Conservation (phyloP, 2,329 filamentous ascomycete genomes). For the Tolypocladium sp. region DNA sequence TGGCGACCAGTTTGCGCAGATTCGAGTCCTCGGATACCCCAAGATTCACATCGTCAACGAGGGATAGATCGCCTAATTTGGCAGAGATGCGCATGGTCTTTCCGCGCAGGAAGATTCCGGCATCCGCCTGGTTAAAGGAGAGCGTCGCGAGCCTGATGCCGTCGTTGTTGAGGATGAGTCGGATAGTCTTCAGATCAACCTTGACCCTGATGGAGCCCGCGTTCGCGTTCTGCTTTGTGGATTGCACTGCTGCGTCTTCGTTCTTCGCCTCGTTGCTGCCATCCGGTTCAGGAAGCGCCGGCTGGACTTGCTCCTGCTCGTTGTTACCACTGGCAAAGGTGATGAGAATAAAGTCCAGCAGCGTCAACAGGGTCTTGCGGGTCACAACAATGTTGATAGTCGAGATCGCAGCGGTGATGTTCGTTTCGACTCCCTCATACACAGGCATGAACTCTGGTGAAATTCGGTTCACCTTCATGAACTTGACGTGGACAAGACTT, state of each 20-base stretch:
- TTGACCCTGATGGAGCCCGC: constrained; percentile 83
- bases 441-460: constrained; percentile 90
- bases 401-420: constrained; percentile 82
- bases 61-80: constrained; percentile 74
- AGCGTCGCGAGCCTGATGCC: constrained; percentile 89
- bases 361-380: constrained; percentile 78
- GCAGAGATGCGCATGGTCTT: constrained; percentile 83
- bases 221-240: constrained; percentile 23
- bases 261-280: constrained; percentile 26
- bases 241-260: constrained; percentile 23
- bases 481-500: constrained; percentile 82
- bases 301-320: constrained; percentile 25
- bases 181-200: constrained; percentile 85
- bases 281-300: constrained; percentile 23
- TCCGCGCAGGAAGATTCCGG: constrained; percentile 79
- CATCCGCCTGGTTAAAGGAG: constrained; percentile 84
- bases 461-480: constrained; percentile 77
- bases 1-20: constrained; percentile 80
- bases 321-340: constrained; percentile 68
- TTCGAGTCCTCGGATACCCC: constrained; percentile 75
- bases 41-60: constrained; percentile 90
- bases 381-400: constrained; percentile 97
- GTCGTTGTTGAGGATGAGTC: constrained; percentile 93
- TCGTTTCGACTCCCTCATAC: constrained; percentile 89
- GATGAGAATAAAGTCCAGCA: constrained; percentile 86